phyloP scores from a whole-genome alignment of 345 rosid genomes.

The Populus deltoides region DNA sequence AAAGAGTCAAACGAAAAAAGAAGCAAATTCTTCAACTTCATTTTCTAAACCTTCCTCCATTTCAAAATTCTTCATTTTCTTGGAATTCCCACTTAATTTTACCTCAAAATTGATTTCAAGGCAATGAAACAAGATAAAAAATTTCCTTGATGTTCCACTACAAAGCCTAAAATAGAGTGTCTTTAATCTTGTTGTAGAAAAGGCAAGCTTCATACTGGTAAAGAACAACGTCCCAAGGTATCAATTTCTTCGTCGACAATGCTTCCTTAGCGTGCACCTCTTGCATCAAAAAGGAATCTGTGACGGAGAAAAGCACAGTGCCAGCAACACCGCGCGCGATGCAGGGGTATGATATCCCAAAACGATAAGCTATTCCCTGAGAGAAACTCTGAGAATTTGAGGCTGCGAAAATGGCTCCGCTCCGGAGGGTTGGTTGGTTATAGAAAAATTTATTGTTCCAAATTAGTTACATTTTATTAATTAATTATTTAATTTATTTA shows the following conservation, averaged over 20 bases:
- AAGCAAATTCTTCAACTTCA: background rate
- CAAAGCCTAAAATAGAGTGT: constrained; percentile 3
- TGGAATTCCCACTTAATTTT: background rate
- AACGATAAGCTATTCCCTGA: constrained; percentile 26
- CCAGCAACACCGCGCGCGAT: constrained; percentile 42
- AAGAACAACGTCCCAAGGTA: constrained; percentile 65
- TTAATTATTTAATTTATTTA: too few species aligned
- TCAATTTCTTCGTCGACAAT: constrained; percentile 34
- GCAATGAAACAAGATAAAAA: background rate
- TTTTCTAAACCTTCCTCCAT: background rate
- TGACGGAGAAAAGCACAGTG: constrained; percentile 47
- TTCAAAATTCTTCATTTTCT: background rate
- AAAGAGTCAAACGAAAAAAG: background rate
- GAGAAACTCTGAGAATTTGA: constrained; percentile 26
- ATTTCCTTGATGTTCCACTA: background rate
- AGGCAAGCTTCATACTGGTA: constrained; percentile 98
- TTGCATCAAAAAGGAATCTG: constrained; percentile 47
- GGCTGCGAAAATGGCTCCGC: constrained; percentile 35
- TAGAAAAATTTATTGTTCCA: too few species aligned
- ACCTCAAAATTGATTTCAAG: background rate
- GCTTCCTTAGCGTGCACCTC: constrained; percentile 70
- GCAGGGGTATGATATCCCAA: constrained; percentile 31
- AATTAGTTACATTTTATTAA: too few species aligned
- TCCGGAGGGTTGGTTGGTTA: constrained; percentile 12
- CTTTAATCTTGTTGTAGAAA: constrained; percentile 94